Base-by-base conservation (phyloP, 73 alveolate species). In the Stentor coeruleus region DNA sequence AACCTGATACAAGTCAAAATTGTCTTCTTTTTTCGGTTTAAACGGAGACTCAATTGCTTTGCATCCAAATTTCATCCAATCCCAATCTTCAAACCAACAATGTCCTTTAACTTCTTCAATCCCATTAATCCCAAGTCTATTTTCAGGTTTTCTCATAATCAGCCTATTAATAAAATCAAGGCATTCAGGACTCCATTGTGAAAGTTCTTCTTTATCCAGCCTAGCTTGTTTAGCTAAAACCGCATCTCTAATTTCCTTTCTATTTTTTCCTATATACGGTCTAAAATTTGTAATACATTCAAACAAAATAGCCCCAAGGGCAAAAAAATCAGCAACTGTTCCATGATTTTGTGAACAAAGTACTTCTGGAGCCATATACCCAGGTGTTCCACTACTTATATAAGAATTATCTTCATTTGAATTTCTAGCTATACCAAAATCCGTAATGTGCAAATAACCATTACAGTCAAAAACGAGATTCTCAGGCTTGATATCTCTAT, bases 151-250 rank as follows among this genome's bases (percentile, higher is more conserved):
- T 75, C 93, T 81, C 75, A 87, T 81, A 3, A 91, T 49, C 14
- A 66, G 37, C 2, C 37, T 20, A 66, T 96, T 96, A 49, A 95
- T 90, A 80, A 96, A 96, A 89, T 96, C 99, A 35, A 96, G 96
- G 11, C 93, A 97, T 59, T 95, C 99, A n/a, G 93, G 85, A 31
- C 97, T 87, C 99, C 99, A 97, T 11, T 86, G 89, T 30, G 98
- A 96, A 1, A 96, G 87, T 81, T 95, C 98, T 58, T 75, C 77
- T 82, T 83, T 86, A 79, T 90, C 95, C 11, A 96, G 89, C 60
- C 87, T 59, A 28, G 90, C 94, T 88, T 96, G 95, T 85, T 31
- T 66, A 20, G 11, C 39, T 28, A 66, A 40, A 26, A 66, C 33
- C 14, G n/a, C n/a, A 26, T 66, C 41, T 33, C 37, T 66, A 11